Evolutionary conservation across 2,329 filamentous ascomycete species (phyloP).

Genomic region (Colletotrichum sojae): DNA sequence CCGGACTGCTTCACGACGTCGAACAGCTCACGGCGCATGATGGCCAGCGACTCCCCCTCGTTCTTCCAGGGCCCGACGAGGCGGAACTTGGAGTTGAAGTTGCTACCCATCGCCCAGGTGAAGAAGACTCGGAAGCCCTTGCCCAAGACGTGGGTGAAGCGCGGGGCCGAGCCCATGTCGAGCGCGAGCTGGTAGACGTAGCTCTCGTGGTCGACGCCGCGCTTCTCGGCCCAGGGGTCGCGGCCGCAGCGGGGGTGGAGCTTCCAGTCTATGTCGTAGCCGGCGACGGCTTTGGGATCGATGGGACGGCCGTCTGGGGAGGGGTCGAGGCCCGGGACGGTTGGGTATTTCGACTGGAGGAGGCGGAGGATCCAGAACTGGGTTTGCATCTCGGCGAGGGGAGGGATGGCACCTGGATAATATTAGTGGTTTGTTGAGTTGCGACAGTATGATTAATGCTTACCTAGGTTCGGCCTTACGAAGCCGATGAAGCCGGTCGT

Average conservation of each 20-base stretch:
- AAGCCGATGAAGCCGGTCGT: constrained; percentile 63
- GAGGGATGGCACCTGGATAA: constrained; percentile 57
- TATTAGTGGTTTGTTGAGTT: neutral
- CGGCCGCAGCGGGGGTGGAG: constrained; percentile 53
- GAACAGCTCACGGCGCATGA: constrained; percentile 60
- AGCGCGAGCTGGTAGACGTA: constrained; percentile 65
- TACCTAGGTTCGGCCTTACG: constrained; percentile 59
- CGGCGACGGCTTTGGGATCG: constrained; percentile 46
- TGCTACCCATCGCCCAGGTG: constrained; percentile 63
- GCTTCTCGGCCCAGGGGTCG: constrained; percentile 51
- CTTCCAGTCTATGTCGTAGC: constrained; percentile 57
- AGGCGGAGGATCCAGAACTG: constrained; percentile 62
- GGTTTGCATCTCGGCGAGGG: constrained; percentile 64
- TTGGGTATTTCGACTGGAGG: constrained; percentile 44
- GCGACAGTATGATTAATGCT: too few relatives aligned
- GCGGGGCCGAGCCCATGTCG: constrained; percentile 61
- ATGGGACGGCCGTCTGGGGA: neutral
- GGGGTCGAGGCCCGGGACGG: constrained; percentile 8
- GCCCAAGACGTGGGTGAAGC: constrained; percentile 49
- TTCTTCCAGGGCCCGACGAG: constrained; percentile 59
- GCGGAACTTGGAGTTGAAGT: constrained; percentile 65
- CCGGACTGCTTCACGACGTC: constrained; percentile 55
- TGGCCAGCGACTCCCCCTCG: constrained; percentile 51
- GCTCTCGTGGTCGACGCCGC: constrained; percentile 64
- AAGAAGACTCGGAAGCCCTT: constrained; percentile 50